Evolutionary conservation across 2,329 filamentous ascomycete species (phyloP), one percentile per base, ranked within the genome.

Genomic region (Juglanconis oblonga): DNA sequence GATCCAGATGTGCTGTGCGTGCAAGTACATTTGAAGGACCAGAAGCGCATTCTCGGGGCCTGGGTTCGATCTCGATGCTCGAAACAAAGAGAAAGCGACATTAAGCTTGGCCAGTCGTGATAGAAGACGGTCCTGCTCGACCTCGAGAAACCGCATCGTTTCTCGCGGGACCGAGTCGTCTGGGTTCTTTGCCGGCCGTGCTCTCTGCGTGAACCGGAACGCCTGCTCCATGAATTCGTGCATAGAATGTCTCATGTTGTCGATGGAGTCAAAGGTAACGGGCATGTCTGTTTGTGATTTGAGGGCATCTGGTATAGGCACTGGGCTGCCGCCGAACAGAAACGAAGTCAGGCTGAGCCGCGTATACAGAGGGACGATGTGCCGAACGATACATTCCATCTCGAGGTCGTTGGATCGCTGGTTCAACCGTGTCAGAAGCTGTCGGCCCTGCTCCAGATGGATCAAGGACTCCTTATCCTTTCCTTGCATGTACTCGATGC

Each of bases 401-500:
- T 73, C 69, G 0, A 68, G 71, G 65, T 67, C 58, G 4, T 57
- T 51, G 3, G 70, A 69, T 3, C 64, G 58, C 45, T 61, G 62
- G 0, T 66, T 65, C 6, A 79, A 66, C 9, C 71, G 69, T 1
- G 68, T 70, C 3, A 80, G 70, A 2, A 80, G 75, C 48, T 76
- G 72, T 3, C 77, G 67, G 7, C 77, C 78, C 61, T 80, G 76
- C 14, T 71, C 70, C 14, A 80, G 76, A 52, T 79, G 78, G 58
- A 79, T 69, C 51, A 78, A 73, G 0, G 81, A 78, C 9, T 76
- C 75, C 5, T 69, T 67, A 48, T 78, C 76, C 59, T 83, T 78
- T 42, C 79, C 78, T 38, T 80, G 79, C 61, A 85, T 72, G 64
- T 81, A 81, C 67, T 84, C 82, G 52, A 84, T 77, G 64, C 80